Evolutionary conservation across 2,329 filamentous ascomycete genomes (phyloP), one percentile per base, ranked within the genome.

Genomic region (Orbilia brochopaga): DNA sequence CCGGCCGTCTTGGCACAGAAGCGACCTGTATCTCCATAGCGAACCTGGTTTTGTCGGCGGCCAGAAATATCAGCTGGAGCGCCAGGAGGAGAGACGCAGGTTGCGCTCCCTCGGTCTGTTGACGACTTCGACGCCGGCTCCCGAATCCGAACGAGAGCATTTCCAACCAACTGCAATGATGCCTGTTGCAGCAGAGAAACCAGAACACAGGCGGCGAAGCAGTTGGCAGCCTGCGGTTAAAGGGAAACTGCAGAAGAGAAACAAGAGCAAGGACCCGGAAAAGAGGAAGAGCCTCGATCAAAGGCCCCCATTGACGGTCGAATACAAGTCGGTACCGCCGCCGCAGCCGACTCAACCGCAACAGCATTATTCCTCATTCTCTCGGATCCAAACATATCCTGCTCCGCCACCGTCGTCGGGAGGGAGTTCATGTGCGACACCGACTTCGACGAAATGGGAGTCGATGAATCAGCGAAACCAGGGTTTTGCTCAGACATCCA

Each of bases 251-350:
- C 50, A 72, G 60, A 72, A 72, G 23, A 44, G 67, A 35, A 72
- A 72, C 40, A 72, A 72, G 67, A 72, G 67, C 42, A 72, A 55
- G 50, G 67, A 72, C 6, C 67, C 67, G 10, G 67, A 72, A n/a
- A 50, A 64, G 23, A 64, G 67, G 19, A 72, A 65, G 24, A 72
- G 67, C 35, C 37, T 72, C 15, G 67, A 72, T 48, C 15, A 24
- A 37, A 72, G 53, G 48, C 55, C 59, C 52, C 53, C 53, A 48
- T 17, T 42, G 11, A 7, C 50, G 8, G 55, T 72, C 32, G 67
- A 72, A n/a, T 51, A 50, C n/a, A 24, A 35, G n/a, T 35, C 54
- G 23, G 13, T 42, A 19, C 40, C 55, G 24, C 48, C 54, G 2
- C 55, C 56, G 27, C 64, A 60, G 23, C 54, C 54, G 37, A 21